Evolutionary conservation across 2,329 filamentous ascomycete species (phyloP).

Genomic region (Phialophora tarda): DNA sequence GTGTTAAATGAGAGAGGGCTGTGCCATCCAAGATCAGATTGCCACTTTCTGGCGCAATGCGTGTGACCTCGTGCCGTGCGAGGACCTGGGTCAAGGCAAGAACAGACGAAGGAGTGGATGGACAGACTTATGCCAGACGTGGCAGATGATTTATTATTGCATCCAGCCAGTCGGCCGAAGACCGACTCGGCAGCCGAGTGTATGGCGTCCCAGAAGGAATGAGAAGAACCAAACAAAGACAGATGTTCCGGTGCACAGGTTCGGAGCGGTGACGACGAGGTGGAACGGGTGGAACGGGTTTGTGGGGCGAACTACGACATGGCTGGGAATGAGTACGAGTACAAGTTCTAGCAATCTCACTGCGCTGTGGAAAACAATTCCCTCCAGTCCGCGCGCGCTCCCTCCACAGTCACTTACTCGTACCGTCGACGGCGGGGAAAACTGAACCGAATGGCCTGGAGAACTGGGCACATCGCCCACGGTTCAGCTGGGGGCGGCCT

Average conservation of each 20-base stretch:
- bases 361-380: neutral
- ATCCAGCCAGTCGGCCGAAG: conserved; percentile 7
- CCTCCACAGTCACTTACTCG: neutral
- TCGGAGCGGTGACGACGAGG: neutral
- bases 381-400: neutral
- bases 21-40: conserved; percentile 20
- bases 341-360: neutral
- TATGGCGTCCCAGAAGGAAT: conserved; percentile 7
- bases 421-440: neutral
- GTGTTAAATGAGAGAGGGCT: conserved; percentile 7
- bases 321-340: neutral
- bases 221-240: conserved; percentile 12
- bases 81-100: conserved; percentile 4
- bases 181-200: conserved; percentile 20
- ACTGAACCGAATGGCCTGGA: conserved; percentile 7
- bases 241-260: neutral
- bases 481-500: conserved; percentile 10
- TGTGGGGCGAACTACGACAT: conserved; percentile 19
- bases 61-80: conserved; percentile 10
- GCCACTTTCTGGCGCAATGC: conserved; percentile 13
- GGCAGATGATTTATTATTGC: conserved; percentile 18
- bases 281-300: neutral
- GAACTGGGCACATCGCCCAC: conserved; percentile 5
- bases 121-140: conserved; percentile 15
- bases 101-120: conserved; percentile 6